Evolutionary conservation across 371 early-diverging fungal genomes (phyloP), one percentile per base, ranked within the genome.

Genomic region (Zychaea mexicana): DNA sequence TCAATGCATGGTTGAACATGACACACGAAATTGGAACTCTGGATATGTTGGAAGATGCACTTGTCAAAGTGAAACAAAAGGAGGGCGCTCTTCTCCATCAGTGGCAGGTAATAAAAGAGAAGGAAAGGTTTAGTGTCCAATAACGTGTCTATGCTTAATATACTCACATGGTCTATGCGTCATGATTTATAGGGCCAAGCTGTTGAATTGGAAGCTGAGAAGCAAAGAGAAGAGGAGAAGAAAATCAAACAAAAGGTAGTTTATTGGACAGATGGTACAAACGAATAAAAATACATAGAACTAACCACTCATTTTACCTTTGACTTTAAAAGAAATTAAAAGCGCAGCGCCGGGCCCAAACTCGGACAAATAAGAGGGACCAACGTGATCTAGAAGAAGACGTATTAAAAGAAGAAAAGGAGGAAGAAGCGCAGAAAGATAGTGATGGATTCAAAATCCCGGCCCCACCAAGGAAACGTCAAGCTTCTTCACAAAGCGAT

Each of bases 11-110:
- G 81, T 58, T 69, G 1, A 53, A 64, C 2, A 70, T 86, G 21
- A 88, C 86, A 67, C 71, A 74, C 54, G 84, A 83, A 49, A 33
- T 67, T 33, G 88, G 90, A 17, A 65, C 63, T 3, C 27, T 80
- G 0, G 73, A 70, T 2, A 63, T 73, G 2, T 32, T 56, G 12
- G 65, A 75, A 56, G 64, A 66, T 9, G 62, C 73, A 2, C 46
- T 70, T n/a, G 52, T 77, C 1, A 64, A 66, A 1, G 71, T 76
- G 6, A 70, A 70, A 36, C 55, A 60, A 17, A 73, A 70, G 46
- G 61, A 62, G n/a, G 71, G 75, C 32, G 39, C 31, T 3, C 26
- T 74, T 13, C 27, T 68, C n/a, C 60, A 59, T 30, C 60, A 78
- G 26, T 78, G 79, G 79, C 72, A 74, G 54, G 60, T 63, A 47